phyloP scores from a whole-genome alignment of 441 rosid genomes.

The Populus hybrid region DNA sequence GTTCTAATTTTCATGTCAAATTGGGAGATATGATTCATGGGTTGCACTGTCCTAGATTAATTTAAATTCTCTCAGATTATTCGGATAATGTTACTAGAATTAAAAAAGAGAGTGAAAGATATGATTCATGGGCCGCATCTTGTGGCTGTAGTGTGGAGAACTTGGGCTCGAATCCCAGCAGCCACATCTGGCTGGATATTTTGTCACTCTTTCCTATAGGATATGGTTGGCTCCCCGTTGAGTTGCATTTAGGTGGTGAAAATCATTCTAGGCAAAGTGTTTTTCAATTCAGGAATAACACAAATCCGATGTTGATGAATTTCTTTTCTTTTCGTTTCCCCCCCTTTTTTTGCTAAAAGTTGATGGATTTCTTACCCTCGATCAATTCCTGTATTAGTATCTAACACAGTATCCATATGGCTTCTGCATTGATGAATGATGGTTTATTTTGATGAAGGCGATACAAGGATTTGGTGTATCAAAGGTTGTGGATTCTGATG shows the following conservation, averaged over 20 bases:
- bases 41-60: background rate
- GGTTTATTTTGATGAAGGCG: constrained; percentile 35
- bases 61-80: background rate
- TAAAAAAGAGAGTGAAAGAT: no score
- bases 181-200: background rate
- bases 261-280: no score
- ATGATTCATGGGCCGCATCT: background rate
- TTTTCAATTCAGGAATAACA: no score
- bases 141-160: constrained; percentile 52
- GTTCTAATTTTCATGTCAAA: background rate
- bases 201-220: background rate
- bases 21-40: background rate
- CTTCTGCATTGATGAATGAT: background rate
- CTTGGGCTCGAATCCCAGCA: background rate
- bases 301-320: background rate
- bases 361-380: background rate
- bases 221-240: background rate
- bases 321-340: background rate
- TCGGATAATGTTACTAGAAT: no score
- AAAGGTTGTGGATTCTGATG: constrained; percentile 63
- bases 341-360: background rate
- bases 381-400: background rate
- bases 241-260: no score
- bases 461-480: constrained; percentile 74
- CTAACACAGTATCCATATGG: background rate